These are phyloP conservation scores for Lojkania enalia DNA, from an alignment of 2,329 filamentous ascomycete genomes.

Conservation along the genomic window DNA sequence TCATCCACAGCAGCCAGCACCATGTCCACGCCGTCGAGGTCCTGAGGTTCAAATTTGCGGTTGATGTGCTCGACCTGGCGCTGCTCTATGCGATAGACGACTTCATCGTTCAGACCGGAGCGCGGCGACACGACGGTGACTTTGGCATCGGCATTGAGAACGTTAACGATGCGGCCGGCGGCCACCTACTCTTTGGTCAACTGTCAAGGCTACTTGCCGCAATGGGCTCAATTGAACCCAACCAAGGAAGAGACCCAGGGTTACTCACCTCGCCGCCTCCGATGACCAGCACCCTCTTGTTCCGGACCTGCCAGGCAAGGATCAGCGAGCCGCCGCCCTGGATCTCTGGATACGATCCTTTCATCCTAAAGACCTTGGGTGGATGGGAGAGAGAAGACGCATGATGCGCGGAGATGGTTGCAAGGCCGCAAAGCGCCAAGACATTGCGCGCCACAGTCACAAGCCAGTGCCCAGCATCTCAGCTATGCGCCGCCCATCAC, in stretches of 20 bases:
- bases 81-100: conserved; percentile 75
- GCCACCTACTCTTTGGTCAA: conserved; percentile 71
- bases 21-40: conserved; percentile 82
- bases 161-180: conserved; percentile 88
- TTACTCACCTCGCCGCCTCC: conserved; percentile 85
- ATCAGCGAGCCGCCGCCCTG: conserved; percentile 92
- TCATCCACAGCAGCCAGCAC: conserved; percentile 94
- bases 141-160: conserved; percentile 90
- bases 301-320: conserved; percentile 90
- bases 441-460: too few relatives aligned
- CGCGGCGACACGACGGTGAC: conserved; percentile 84
- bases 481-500: too few relatives aligned
- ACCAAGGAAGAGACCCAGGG: not conserved
- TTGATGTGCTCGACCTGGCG: conserved; percentile 79
- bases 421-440: too few relatives aligned
- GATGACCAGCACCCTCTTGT: conserved; percentile 87
- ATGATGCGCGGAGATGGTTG: conserved; percentile 31
- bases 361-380: conserved; percentile 45
- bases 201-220: conserved; percentile 27
- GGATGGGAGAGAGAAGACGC: conserved; percentile 21
- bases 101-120: conserved; percentile 83
- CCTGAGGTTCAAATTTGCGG: conserved; percentile 81
- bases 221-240: not conserved
- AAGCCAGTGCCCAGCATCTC: too few relatives aligned
- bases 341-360: conserved; percentile 70